Evolutionary conservation across 768 basidiomycete genomes (phyloP), one percentile per base, ranked within the genome.

Genomic region (Coprinopsis sp.): DNA sequence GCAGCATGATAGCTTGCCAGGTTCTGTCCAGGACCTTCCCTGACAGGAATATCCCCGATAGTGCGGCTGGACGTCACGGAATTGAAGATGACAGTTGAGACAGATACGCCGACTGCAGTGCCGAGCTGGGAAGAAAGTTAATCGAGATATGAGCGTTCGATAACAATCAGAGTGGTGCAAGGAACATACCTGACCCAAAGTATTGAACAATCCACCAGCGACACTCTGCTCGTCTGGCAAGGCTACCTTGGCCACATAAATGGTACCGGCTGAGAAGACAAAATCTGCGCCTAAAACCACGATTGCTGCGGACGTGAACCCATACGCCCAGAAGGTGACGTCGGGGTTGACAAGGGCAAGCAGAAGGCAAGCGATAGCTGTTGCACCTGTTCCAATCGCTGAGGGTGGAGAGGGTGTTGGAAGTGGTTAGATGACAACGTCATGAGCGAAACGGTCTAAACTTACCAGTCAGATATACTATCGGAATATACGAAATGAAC

Each of bases 251-350:
- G 87, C 83, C 33, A 88, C 76, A 54, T 84, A 91, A 13, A 91
- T 64, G 4, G 84, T 84, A 2, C 88, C 89, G 0, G 79, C 66
- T 0, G 88, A 68, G 55, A 80, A 90, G 2, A 86, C 79, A 51
- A 91, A 87, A 56, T 91, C 89, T 1, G 80, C 86, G 16, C 89
- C 89, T 37, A 87, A 72, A 12, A 89, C 87, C 18, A 76, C 64
- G 36, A 84, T 47, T 31, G 78, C 63, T 0, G 84, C 74, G 1
- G 82, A 76, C 0, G 87, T 84, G 62, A 91, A 91, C 4, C 78
- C 81, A 48, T 73, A 84, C 1, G 82, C 84, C 89, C 88, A 91
- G 54, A 82, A 91, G 1, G 79, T 63, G 6, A 67, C 67, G 0
- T 61, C 51, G 0, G 83, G 75, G 21, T 76, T 52, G 51, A 89